Conservation (phyloP, 1,284 basidiomycete species). For the Trichosporon faecale region DNA sequence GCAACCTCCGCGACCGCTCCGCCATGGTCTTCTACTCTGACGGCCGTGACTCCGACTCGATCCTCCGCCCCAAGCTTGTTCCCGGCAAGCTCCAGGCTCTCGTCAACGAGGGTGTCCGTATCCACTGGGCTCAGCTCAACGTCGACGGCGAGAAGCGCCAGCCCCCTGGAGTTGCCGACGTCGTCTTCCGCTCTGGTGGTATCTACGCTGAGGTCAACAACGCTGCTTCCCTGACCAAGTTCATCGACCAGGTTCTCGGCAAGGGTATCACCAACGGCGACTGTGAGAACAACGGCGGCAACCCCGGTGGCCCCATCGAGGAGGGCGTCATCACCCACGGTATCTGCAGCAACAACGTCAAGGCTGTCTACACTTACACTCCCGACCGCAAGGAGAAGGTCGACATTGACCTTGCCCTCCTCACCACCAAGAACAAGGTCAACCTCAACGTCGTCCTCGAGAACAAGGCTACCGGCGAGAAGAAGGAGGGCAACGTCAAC, state of each 20-base stretch:
- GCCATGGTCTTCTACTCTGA: conserved; percentile 10
- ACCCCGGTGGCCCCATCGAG: neutral
- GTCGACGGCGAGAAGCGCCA: neutral
- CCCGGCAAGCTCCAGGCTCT: neutral
- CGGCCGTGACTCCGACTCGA: neutral
- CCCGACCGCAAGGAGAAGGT: neutral
- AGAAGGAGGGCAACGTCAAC: conserved; percentile 2
- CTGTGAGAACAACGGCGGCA: conserved; percentile 3
- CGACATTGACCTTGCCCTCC: conserved; percentile 10
- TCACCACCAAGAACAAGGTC: conserved; percentile 16
- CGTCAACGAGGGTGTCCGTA: conserved; percentile 5
- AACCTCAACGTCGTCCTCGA: neutral
- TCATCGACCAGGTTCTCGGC: conserved; percentile 10
- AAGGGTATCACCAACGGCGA: conserved; percentile 20
- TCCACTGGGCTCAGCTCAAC: conserved; percentile 11
- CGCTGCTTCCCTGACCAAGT: neutral
- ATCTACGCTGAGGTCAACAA: neutral
- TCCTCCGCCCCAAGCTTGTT: neutral
- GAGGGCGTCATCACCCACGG: conserved; percentile 16
- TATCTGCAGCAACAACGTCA: conserved; percentile 16
- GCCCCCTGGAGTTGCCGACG: neutral
- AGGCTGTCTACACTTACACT: conserved; percentile 15
- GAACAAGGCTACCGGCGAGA: conserved; percentile 16
- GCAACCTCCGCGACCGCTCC: neutral
- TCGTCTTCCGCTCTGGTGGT: conserved; percentile 11